Percentiles rank a stretch among this genome's conserved stretches.
These are phyloP conservation scores for Pelargonium citronellum DNA, from an alignment of 441 rosid genomes.

Conservation along the genomic window DNA sequence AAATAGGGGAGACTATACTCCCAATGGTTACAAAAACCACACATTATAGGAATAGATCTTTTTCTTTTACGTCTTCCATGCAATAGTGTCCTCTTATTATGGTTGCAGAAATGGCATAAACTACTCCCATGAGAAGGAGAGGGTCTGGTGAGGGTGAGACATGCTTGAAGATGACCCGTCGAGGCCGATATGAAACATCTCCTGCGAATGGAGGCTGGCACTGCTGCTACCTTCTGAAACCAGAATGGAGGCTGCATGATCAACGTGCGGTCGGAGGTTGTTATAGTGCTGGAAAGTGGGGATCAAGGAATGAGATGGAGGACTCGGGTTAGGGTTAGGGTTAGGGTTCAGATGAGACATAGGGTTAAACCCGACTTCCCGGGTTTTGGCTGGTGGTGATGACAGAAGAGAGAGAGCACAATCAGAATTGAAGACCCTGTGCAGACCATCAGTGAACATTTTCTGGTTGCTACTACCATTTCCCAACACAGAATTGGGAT, in stretches of 20 bases:
- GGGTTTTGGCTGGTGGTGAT: slow-evolving; percentile 41
- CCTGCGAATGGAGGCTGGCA: slow-evolving; percentile 28
- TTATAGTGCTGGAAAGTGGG: slow-evolving; percentile 30
- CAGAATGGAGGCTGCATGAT: slow-evolving; percentile 25
- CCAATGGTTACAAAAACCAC: too few relatives aligned
- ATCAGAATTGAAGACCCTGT: slow-evolving; percentile 27
- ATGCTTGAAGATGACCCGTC: slow-evolving; percentile 37
- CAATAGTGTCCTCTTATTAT: too few relatives aligned
- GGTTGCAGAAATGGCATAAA: slow-evolving; percentile 11
- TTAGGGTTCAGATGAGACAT: slow-evolving; percentile 34
- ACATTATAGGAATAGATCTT: too few relatives aligned
- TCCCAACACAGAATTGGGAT: slow-evolving; percentile 22
- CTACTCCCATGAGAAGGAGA: slow-evolving; percentile 60
- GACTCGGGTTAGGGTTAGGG: slow-evolving; percentile 4
- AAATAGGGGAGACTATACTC: too few relatives aligned
- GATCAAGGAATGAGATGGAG: slow-evolving; percentile 34
- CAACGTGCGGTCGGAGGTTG: slow-evolving; percentile 27
- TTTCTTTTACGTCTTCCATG: too few relatives aligned
- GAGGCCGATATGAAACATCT: slow-evolving; percentile 28
- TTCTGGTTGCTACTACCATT: slow-evolving; percentile 31
- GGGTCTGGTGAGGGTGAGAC: slow-evolving; percentile 32
- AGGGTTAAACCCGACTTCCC: slow-evolving; percentile 36
- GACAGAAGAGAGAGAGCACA: slow-evolving; percentile 96
- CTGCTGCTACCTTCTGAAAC: slow-evolving; percentile 29
- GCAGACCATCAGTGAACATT: slow-evolving; percentile 29